Conservation (phyloP, 768 basidiomycete genomes). For the Sutorius australiensis region DNA sequence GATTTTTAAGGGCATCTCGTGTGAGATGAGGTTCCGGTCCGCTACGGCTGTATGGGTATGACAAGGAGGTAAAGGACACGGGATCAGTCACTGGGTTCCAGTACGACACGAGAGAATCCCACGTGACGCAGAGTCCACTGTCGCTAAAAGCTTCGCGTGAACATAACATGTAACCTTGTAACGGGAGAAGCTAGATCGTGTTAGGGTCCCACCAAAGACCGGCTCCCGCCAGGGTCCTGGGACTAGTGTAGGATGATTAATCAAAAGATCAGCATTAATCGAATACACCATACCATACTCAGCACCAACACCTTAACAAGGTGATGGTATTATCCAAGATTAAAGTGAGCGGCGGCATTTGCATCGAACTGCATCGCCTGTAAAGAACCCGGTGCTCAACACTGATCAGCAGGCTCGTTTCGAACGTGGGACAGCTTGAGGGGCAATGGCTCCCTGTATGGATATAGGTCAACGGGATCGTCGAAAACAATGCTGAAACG, state of each 20-base stretch:
- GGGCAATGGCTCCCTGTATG: too few relatives aligned
- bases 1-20: not conserved
- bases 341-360: too few relatives aligned
- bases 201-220: not conserved
- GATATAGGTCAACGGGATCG: too few relatives aligned
- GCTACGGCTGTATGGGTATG: not conserved
- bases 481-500: too few relatives aligned
- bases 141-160: not conserved
- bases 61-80: not conserved
- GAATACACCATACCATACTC: not conserved
- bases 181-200: not conserved
- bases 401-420: too few relatives aligned
- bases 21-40: conserved; percentile 4
- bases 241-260: too few relatives aligned
- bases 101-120: not conserved
- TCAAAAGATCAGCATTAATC: not conserved
- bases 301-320: not conserved
- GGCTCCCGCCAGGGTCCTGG: not conserved
- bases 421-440: too few relatives aligned
- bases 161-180: not conserved
- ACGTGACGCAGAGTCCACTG: not conserved
- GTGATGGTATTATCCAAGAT: too few relatives aligned
- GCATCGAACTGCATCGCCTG: too few relatives aligned
- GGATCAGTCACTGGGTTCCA: not conserved
- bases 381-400: too few relatives aligned